Evolutionary conservation across 768 basidiomycete genomes (phyloP).

Genomic region (Tylopilus vinaceipallidus): DNA sequence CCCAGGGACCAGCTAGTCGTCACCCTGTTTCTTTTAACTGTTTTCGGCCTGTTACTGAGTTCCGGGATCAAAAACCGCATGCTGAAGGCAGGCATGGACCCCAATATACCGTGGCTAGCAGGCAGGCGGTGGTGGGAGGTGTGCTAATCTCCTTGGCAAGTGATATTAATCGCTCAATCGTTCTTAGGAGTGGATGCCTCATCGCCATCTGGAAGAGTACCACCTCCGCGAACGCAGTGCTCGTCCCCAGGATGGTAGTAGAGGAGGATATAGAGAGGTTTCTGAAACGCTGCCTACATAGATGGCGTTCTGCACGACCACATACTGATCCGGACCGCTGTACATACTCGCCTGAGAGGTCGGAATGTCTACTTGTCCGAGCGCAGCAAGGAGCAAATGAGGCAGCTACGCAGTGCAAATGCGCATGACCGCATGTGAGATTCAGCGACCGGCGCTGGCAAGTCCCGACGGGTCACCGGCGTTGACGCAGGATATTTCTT

Average conservation of each 20-base stretch:
- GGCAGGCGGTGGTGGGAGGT: conserved; percentile 86
- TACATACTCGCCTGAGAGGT: not conserved
- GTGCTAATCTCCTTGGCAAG: conserved; percentile 28
- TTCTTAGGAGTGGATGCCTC: conserved; percentile 41
- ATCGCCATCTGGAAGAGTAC: conserved; percentile 53
- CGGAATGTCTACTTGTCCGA: conserved; percentile 5
- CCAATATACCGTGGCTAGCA: conserved; percentile 59
- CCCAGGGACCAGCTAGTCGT: conserved; percentile 95
- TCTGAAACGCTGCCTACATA: conserved; percentile 28
- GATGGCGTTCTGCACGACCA: conserved; percentile 3
- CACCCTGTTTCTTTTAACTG: conserved; percentile 83
- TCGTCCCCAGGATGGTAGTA: conserved; percentile 31
- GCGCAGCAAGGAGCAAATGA: conserved; percentile 20
- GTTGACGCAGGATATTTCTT: not conserved
- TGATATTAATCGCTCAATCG: conserved; percentile 19
- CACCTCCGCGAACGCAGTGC: conserved; percentile 38
- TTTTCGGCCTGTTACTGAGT: conserved; percentile 80
- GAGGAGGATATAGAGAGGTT: conserved; percentile 48
- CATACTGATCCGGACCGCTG: not conserved
- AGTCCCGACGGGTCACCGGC: not conserved
- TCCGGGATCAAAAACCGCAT: conserved; percentile 84
- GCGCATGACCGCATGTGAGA: conserved; percentile 19
- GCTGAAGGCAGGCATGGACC: conserved; percentile 70
- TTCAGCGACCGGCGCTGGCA: not conserved
- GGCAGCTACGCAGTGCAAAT: conserved; percentile 9